Evolutionary conservation across 208 protist genomes (phyloP).

Genomic region (Novymonas esmeraldas): DNA sequence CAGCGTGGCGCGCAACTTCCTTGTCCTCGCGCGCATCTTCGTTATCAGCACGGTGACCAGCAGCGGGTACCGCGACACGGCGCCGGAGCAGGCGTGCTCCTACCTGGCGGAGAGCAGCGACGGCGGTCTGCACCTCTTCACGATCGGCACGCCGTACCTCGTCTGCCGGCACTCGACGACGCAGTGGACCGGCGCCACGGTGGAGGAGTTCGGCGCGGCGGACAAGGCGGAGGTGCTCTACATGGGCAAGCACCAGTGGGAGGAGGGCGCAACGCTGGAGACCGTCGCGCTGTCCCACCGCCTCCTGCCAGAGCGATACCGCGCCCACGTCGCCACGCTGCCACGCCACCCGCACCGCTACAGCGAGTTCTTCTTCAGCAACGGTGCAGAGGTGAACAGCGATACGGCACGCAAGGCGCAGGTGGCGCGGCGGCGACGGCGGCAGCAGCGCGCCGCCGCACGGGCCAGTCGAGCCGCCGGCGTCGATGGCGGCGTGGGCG

Average conservation of each 20-base stretch:
- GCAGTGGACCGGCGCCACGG: constrained; percentile 70
- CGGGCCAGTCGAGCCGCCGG: constrained; percentile 5
- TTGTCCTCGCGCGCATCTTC: constrained; percentile 81
- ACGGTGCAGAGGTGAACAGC: constrained; percentile 67
- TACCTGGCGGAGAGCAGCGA: constrained; percentile 63
- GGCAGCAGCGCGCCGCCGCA: constrained; percentile 12
- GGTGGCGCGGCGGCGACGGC: constrained; percentile 13
- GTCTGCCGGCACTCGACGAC: constrained; percentile 66
- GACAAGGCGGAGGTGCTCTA: constrained; percentile 73
- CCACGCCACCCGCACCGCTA: constrained; percentile 36
- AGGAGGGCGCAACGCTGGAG: constrained; percentile 75
- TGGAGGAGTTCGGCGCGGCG: constrained; percentile 67
- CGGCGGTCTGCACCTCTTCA: constrained; percentile 80
- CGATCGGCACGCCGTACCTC: constrained; percentile 79
- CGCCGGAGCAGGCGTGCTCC: constrained; percentile 79
- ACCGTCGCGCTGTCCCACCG: constrained; percentile 80
- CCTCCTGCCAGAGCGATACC: constrained; percentile 79
- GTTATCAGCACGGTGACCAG: constrained; percentile 61
- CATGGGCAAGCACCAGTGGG: constrained; percentile 83
- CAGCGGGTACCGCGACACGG: constrained; percentile 58
- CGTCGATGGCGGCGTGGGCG: no score
- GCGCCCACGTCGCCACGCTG: constrained; percentile 45
- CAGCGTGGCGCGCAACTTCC: constrained; percentile 50
- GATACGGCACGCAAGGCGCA: constrained; percentile 23
- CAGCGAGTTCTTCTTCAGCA: constrained; percentile 81